phyloP scores from a whole-genome alignment of 306 rosid genomes.

The Quercus wislizeni region DNA sequence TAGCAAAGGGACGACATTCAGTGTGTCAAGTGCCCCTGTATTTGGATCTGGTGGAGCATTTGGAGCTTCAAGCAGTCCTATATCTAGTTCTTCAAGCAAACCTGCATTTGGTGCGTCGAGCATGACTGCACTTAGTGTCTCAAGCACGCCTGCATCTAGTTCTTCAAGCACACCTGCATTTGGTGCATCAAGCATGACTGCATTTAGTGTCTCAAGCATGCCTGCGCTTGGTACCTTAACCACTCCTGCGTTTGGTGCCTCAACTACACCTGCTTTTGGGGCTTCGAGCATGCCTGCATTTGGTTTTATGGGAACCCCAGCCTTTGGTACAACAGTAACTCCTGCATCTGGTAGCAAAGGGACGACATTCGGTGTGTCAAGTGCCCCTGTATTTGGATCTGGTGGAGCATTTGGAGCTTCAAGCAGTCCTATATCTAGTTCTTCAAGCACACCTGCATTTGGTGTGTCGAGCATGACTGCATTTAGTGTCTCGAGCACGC shows the following conservation, averaged over 20 bases:
- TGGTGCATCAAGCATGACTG: conserved; percentile 44
- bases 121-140: conserved; percentile 46
- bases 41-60: conserved; percentile 51
- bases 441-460: conserved; percentile 34
- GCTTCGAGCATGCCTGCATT: conserved; percentile 47
- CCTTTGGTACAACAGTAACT: conserved; percentile 68
- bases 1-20: not conserved
- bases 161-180: conserved; percentile 41
- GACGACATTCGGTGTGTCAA: conserved; percentile 8
- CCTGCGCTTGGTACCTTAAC: conserved; percentile 71
- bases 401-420: conserved; percentile 16
- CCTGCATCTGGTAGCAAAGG: conserved; percentile 57
- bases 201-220: conserved; percentile 60
- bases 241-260: conserved; percentile 36
- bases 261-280: conserved; percentile 49
- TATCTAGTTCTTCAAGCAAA: conserved; percentile 46
- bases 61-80: conserved; percentile 34
- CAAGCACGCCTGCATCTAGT: conserved; percentile 44
- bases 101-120: conserved; percentile 41
- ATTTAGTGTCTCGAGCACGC: conserved; percentile 36
- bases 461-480: conserved; percentile 41
- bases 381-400: conserved; percentile 70
- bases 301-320: conserved; percentile 57
- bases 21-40: conserved; percentile 43
- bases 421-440: conserved; percentile 52